Conservation (phyloP, 176 grass and related monocot species). For the Oryza coarctata region DNA sequence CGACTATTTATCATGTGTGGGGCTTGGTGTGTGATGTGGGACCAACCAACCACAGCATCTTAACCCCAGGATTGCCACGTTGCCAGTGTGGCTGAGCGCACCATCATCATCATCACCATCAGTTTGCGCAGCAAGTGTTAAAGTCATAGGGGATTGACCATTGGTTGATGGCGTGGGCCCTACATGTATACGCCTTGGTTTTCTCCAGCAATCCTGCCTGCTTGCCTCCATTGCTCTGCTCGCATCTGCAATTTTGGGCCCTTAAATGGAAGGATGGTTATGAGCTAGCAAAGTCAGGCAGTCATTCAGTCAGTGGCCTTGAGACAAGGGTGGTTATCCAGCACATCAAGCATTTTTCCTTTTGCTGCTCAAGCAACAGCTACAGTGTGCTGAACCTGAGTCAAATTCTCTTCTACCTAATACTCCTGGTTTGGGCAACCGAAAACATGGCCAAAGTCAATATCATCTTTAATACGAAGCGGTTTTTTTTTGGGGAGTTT, state of each 20-base stretch:
- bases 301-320: not conserved
- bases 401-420: not conserved
- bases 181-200: not conserved
- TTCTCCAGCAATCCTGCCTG: not conserved
- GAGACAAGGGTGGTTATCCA: constrained; percentile 26
- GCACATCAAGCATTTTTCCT: not conserved
- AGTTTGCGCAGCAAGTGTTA: not conserved
- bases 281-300: not conserved
- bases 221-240: not conserved
- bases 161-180: not conserved
- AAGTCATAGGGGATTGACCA: not conserved
- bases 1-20: not conserved
- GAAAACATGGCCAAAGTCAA: not conserved
- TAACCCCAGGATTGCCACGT: not conserved
- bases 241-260: constrained; percentile 30
- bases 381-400: not conserved
- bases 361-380: constrained; percentile 6
- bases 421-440: not conserved
- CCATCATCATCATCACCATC: not conserved
- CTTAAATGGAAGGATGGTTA: constrained; percentile 30
- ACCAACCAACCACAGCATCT: not conserved
- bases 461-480: not conserved
- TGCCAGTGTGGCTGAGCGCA: not conserved
- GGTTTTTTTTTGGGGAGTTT: not conserved
- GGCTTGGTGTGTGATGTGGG: not conserved